Conservation (phyloP, 108 stramenopile species). For the Skeletonema menzelii region DNA sequence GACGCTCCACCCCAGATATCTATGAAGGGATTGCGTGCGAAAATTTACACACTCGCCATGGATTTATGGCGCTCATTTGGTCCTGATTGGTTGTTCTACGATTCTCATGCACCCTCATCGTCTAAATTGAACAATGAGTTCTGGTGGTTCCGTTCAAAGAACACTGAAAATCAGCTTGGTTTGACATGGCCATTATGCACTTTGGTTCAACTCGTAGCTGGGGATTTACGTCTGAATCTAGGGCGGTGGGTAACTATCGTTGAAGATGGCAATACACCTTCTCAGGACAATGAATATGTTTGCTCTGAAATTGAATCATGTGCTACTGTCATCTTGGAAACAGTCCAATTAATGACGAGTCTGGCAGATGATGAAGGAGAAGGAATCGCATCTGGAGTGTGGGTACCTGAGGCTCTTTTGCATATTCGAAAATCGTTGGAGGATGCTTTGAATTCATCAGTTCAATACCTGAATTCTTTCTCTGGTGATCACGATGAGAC, state of each 20-base stretch:
- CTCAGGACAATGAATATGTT: neutral
- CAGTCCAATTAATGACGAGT: slow-evolving; percentile 35
- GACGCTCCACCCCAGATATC: neutral
- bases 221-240: slow-evolving; percentile 36
- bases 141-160: neutral
- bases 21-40: slow-evolving; percentile 8
- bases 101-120: neutral
- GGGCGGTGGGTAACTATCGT: slow-evolving; percentile 28
- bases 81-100: slow-evolving; percentile 34
- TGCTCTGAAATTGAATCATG: slow-evolving; percentile 16
- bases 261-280: neutral
- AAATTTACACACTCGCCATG: slow-evolving; percentile 22
- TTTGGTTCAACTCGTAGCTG: slow-evolving; percentile 34
- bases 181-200: slow-evolving; percentile 37
- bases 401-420: slow-evolving; percentile 33
- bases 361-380: slow-evolving; percentile 27
- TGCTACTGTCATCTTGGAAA: slow-evolving; percentile 24
- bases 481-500: neutral
- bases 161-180: slow-evolving; percentile 12
- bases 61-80: slow-evolving; percentile 36
- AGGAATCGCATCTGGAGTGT: neutral
- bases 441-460: slow-evolving; percentile 42
- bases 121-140: neutral
- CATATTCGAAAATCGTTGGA: slow-evolving; percentile 38
- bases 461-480: slow-evolving; percentile 31